Percentiles rank a stretch among this genome's conserved stretches.
phyloP scores from a whole-genome alignment of 257 asterid species.

The Solanum chiquidenum region DNA sequence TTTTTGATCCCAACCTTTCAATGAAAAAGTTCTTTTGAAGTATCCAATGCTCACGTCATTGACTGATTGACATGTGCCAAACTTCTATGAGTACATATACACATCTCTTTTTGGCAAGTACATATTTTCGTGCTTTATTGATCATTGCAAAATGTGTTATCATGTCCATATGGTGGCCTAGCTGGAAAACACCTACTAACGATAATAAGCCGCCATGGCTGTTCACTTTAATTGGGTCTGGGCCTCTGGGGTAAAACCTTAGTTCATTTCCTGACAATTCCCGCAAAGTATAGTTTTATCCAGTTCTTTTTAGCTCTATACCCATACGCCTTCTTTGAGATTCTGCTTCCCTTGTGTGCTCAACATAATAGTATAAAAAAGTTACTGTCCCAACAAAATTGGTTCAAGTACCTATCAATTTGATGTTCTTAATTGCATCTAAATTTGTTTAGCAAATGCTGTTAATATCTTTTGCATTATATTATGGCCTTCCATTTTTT shows the following conservation, averaged over 20 bases:
- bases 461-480: not conserved
- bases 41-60: not conserved
- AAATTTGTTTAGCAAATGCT: not conserved
- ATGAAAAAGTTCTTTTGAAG: not conserved
- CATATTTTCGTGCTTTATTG: not conserved
- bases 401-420: not conserved
- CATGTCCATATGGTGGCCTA: not conserved
- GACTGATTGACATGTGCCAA: not conserved
- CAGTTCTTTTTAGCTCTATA: not conserved
- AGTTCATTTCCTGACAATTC: not conserved
- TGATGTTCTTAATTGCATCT: not conserved
- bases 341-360: not conserved
- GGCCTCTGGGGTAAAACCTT: not conserved
- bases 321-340: not conserved
- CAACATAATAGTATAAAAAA: not conserved
- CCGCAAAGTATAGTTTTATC: not conserved
- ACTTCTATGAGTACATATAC: not conserved
- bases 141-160: not conserved
- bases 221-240: not conserved
- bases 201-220: not conserved
- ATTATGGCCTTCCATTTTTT: slow-evolving; percentile 2
- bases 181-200: not conserved
- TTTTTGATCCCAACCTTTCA: not conserved
- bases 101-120: not conserved
- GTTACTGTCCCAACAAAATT: not conserved